phyloP scores from a whole-genome alignment of 192 early-diverging fungal species.

The Podila verticillata region DNA sequence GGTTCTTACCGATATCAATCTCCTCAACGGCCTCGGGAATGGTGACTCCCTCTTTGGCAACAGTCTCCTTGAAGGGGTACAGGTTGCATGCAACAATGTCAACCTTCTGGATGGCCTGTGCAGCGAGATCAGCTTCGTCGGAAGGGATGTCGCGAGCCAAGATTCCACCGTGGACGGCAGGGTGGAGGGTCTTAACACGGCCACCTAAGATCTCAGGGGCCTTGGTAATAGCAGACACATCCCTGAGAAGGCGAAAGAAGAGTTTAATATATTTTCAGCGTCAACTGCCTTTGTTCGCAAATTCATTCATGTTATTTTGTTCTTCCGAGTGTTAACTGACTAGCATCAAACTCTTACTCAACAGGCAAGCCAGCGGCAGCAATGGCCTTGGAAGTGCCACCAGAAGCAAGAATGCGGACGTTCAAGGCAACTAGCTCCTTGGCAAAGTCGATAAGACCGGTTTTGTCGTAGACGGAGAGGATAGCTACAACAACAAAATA shows the following conservation, averaged over 20 bases:
- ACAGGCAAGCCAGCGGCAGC: slow-evolving; percentile 90
- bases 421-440: slow-evolving; percentile 78
- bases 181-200: slow-evolving; percentile 98
- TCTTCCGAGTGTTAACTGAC: neutral
- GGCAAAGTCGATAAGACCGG: slow-evolving; percentile 90
- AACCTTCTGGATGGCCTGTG: slow-evolving; percentile 91
- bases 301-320: too few species aligned
- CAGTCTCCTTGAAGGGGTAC: slow-evolving; percentile 97
- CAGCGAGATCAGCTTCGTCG: slow-evolving; percentile 89
- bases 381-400: slow-evolving; percentile 93
- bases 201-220: slow-evolving; percentile 99
- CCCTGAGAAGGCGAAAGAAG: slow-evolving; percentile 56
- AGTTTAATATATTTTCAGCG: neutral
- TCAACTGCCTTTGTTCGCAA: too few species aligned
- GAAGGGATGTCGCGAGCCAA: slow-evolving; percentile 86
- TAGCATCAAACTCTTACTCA: slow-evolving; percentile 58
- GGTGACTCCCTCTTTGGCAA: slow-evolving; percentile 88
- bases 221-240: slow-evolving; percentile 97
- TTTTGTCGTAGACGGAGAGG: slow-evolving; percentile 98
- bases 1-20: slow-evolving; percentile 88
- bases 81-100: slow-evolving; percentile 98
- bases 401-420: slow-evolving; percentile 90
- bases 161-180: slow-evolving; percentile 98
- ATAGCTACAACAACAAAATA: slow-evolving; percentile 61
- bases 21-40: slow-evolving; percentile 97